phyloP scores from a whole-genome alignment of 2,329 filamentous ascomycete genomes.

The Endoconidiophora polonica region DNA sequence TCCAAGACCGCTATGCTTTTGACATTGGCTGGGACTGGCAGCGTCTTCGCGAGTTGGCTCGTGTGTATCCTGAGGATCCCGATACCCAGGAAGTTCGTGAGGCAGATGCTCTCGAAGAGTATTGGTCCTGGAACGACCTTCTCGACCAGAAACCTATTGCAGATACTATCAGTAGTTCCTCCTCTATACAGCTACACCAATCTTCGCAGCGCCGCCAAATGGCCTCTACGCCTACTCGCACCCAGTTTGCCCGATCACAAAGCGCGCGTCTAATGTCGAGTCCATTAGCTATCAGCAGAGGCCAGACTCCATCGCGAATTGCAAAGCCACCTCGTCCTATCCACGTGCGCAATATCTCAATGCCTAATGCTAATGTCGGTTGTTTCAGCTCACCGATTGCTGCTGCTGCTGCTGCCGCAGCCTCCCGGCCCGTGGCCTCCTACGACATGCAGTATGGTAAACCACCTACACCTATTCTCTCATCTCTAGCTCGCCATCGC shows the following conservation, averaged over 20 bases:
- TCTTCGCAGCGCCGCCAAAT: not conserved
- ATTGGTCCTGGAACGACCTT: constrained; percentile 49
- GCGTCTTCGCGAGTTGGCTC: constrained; percentile 44
- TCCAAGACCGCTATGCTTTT: constrained; percentile 42
- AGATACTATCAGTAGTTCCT: not conserved
- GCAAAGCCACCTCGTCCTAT: constrained; percentile 28
- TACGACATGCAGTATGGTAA: too few species aligned
- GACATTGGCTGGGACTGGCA: constrained; percentile 54
- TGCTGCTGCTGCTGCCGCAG: constrained; percentile 13
- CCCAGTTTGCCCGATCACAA: constrained; percentile 11
- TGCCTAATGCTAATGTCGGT: constrained; percentile 29
- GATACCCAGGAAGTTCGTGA: constrained; percentile 35
- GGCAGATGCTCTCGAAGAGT: constrained; percentile 45
- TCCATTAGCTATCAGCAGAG: constrained; percentile 21
- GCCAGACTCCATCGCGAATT: constrained; percentile 26
- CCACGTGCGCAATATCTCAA: constrained; percentile 34
- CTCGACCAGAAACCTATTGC: constrained; percentile 38
- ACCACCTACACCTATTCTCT: too few species aligned
- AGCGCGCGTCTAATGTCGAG: constrained; percentile 23
- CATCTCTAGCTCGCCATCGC: constrained; percentile 18
- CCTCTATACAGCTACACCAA: not conserved
- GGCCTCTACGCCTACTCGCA: not conserved
- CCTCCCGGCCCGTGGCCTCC: not conserved
- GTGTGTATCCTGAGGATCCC: constrained; percentile 31
- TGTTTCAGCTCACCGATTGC: constrained; percentile 30